phyloP scores from a whole-genome alignment of 2,329 filamentous ascomycete genomes.

The Apiospora rasikravindrae region DNA sequence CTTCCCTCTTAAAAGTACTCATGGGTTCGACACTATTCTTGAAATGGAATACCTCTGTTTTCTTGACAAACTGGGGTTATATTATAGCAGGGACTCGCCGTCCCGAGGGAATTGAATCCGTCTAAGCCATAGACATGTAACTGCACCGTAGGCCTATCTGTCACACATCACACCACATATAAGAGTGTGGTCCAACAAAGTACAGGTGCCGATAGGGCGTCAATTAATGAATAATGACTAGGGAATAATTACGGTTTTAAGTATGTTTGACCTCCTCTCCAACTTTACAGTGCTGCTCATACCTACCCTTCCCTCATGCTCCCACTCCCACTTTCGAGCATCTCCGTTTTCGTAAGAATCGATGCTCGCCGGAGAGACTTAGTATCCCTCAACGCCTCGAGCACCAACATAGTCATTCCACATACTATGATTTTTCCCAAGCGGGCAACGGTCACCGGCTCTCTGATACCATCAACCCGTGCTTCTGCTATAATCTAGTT shows the following conservation, averaged over 20 bases:
- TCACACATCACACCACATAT: background rate
- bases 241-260: conserved; percentile 4
- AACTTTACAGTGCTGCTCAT: too few relatives aligned
- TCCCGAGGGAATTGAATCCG: too few relatives aligned
- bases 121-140: background rate
- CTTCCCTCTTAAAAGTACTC: background rate
- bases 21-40: background rate
- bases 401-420: background rate
- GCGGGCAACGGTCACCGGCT: background rate
- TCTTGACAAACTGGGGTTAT: too few relatives aligned
- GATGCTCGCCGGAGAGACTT: background rate
- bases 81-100: too few relatives aligned
- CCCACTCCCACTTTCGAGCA: background rate
- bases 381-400: background rate
- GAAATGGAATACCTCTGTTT: background rate
- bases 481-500: background rate
- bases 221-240: conserved; percentile 15
- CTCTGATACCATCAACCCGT: background rate
- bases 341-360: background rate
- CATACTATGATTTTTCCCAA: background rate
- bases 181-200: background rate
- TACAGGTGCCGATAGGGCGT: background rate
- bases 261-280: background rate
- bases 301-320: background rate
- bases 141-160: background rate